Evolutionary conservation across 352 stramenopile species (phyloP), one percentile per base, ranked within the genome.

Genomic region (Globisporangium okanoganense): DNA sequence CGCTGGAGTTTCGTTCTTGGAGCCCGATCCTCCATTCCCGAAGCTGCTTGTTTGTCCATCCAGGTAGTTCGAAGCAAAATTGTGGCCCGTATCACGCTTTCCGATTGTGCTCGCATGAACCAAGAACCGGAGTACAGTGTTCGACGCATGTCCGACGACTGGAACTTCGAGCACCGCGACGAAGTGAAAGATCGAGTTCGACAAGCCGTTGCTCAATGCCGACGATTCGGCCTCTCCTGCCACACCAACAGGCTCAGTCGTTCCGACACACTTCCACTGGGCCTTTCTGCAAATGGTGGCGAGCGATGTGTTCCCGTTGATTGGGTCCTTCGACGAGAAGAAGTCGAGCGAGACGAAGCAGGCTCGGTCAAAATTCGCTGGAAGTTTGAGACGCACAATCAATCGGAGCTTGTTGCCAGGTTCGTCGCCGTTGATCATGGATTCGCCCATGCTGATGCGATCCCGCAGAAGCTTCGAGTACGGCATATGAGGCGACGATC

Each of bases 341-440:
- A 86, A 95, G 47, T 93, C 84, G 25, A 95, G 75, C 27, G 86
- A 94, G 6, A 94, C 80, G 56, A 93, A 95, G 54, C 82, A 92
- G 5, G 82, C 78, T 16, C 82, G 79, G 45, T 92, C 83, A 38
- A 95, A 93, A 36, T 64, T 72, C 2, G 82, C 79, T 2, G 86
- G 86, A 7, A 95, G 64, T 57, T 94, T 95, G 1, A 95, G 68
- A 2, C 85, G 82, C 41, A 95, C 86, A 20, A 95, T 90, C 22
- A 95, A 52, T 0, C 85, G 86, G 36, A 95, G 58, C 14, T 89
- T 90, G 67, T 84, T 95, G 10, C 84, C 82, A 5, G 80, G 82
- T 22, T 95, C 86, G 55, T 95, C 86, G 33, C 77, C 88, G 69
- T 86, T 87, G 31, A 93, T 60, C 59, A 92, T 78, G 1, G 84